These are phyloP conservation scores for Penicillium sp. DNA, from an alignment of 2,329 filamentous ascomycete species.

Conservation along the genomic window DNA sequence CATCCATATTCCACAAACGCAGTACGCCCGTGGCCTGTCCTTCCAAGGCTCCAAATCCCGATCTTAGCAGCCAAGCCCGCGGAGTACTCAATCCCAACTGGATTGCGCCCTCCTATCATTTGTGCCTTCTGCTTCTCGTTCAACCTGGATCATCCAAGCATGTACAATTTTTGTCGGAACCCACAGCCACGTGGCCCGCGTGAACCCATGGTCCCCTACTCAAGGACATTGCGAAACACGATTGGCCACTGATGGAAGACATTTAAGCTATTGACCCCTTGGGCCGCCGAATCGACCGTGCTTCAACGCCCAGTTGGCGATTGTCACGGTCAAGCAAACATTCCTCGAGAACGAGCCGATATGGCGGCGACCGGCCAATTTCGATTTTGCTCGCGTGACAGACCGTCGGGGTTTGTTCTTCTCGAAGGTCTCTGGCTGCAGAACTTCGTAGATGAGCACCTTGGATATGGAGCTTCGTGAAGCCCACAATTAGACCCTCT, in stretches of 20 bases:
- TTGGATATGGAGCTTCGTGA: neutral
- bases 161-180: neutral
- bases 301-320: neutral
- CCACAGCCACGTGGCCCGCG: neutral
- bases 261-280: neutral
- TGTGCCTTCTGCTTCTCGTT: neutral
- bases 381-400: neutral
- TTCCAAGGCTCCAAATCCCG: too few species aligned
- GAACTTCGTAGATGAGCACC: neutral
- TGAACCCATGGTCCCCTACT: neutral
- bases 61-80: neutral
- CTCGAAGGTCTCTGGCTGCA: neutral
- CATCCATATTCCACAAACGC: too few species aligned
- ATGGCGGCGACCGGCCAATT: neutral
- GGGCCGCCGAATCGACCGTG: constrained; percentile 1
- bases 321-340: neutral
- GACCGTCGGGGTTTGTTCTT: neutral
- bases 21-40: too few species aligned
- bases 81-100: neutral
- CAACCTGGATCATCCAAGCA: neutral
- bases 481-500: neutral
- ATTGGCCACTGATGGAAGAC: neutral
- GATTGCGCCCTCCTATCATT: neutral
- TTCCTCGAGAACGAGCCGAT: neutral
- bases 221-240: neutral